Evolutionary conservation across 108 stramenopile species (phyloP), one percentile per base, ranked within the genome.

Genomic region (Cyclotella kingstonii): DNA sequence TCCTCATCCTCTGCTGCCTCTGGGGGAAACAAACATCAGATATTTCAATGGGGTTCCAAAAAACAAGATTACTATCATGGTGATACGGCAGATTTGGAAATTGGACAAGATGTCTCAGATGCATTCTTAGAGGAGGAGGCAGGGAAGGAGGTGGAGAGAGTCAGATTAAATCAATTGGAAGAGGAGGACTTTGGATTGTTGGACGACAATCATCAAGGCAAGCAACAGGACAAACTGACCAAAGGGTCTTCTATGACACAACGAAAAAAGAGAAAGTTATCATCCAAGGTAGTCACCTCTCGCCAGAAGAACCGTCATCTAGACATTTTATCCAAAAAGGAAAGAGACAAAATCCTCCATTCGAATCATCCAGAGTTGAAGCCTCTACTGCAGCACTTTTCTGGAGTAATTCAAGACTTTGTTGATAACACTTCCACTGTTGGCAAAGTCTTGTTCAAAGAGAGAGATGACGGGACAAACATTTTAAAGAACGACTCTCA

Each of bases 1-100:
- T 5, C 50, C 49, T 8, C 64, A 68, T 2, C 15, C 39, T 40
- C 39, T 15, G n/a, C 39, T 6, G 38, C 69, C 63, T 3, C 50
- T 81, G 21, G 67, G 68, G 19, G 67, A 76, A 72, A 76, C 48
- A 28, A 66, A 29, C n/a, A 29, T 22, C 19, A 56, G 33, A 19
- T 79, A 1, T 45, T 75, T 21, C 75, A 80, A 25, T 98, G 97
- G 97, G 97, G 97, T 15, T 67, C 68, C 35, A 91, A 82, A 52
- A 95, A 95, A 71, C 74, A 77, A 4, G 54, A 60, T 1, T 98
- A 98, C 68, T 98, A 93, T 61, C 70, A 84, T 33, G 97, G 90
- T 34, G 97, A 98, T 57, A 96, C 96, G 0, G 95, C 91, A 5
- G 97, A 97, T 65, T 72, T 98, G 23, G 97, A 97, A 66, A 90